Evolutionary conservation across 345 rosid genomes (phyloP).

Genomic region (Citrus hindsii): DNA sequence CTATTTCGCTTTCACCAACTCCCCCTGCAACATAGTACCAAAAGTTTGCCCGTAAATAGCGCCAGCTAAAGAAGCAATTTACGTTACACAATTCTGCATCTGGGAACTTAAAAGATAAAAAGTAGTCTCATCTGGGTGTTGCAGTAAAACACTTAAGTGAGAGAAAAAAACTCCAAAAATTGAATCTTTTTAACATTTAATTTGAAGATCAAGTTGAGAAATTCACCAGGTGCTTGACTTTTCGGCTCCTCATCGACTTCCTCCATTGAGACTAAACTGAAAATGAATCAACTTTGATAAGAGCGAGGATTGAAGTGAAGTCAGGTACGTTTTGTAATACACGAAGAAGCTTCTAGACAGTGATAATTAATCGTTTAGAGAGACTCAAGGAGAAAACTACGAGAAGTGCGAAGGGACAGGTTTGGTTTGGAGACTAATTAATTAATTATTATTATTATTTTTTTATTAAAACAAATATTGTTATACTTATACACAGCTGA

Average conservation of each 20-base stretch:
- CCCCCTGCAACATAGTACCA: constrained; percentile 13
- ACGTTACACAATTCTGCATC: not conserved
- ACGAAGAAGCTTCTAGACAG: constrained; percentile 36
- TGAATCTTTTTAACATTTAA: not conserved
- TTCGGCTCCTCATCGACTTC: constrained; percentile 40
- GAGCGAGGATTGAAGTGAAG: not conserved
- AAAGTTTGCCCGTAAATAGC: not conserved
- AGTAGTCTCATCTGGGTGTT: not conserved
- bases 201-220: not conserved
- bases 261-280: constrained; percentile 32
- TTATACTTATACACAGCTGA: too few relatives aligned
- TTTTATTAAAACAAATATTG: not conserved
- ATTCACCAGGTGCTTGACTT: constrained; percentile 39
- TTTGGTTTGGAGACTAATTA: not conserved
- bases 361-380: not conserved
- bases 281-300: not conserved
- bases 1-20: constrained; percentile 58
- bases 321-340: not conserved
- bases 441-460: not conserved
- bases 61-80: not conserved
- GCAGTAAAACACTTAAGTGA: not conserved
- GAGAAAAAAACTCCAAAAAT: not conserved
- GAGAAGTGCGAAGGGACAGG: not conserved
- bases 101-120: not conserved
- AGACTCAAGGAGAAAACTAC: not conserved